Conservation (phyloP, 2,329 filamentous ascomycete genomes). For the Trichoderma pleuroti region DNA sequence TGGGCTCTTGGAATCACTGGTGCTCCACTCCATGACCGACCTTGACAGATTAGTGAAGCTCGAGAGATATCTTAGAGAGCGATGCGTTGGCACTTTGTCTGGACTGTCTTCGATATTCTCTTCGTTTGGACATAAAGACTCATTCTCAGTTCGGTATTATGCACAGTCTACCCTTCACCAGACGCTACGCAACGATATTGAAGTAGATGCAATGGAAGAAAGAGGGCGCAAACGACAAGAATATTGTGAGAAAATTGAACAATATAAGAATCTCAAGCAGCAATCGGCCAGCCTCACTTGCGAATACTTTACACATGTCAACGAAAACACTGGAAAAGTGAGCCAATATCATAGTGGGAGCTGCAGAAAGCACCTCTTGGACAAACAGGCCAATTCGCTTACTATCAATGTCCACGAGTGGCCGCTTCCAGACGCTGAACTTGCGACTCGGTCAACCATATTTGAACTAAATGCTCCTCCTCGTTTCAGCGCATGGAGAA, state of each 20-base stretch:
- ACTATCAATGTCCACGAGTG: constrained; percentile 52
- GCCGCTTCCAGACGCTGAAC: constrained; percentile 42
- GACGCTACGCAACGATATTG: not conserved
- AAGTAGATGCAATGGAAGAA: not conserved
- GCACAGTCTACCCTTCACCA: not conserved
- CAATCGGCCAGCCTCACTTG: not conserved
- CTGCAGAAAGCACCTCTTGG: not conserved
- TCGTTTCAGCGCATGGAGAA: not conserved
- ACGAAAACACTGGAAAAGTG: not conserved
- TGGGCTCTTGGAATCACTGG: not conserved
- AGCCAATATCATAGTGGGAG: not conserved
- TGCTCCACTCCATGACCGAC: not conserved
- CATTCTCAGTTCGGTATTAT: not conserved
- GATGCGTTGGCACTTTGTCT: not conserved
- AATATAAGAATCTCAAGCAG: not conserved
- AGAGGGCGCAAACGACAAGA: not conserved
- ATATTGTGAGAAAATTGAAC: not conserved
- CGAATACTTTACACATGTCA: not conserved
- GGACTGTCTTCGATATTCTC: not conserved
- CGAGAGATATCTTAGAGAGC: not conserved
- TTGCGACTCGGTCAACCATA: constrained; percentile 41
- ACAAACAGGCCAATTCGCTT: constrained; percentile 33
- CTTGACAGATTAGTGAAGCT: not conserved
- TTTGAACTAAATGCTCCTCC: constrained; percentile 50
- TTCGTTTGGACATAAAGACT: not conserved